Evolutionary conservation across 163 green algal genomes (phyloP).

Genomic region (Prototheca cutis): DNA sequence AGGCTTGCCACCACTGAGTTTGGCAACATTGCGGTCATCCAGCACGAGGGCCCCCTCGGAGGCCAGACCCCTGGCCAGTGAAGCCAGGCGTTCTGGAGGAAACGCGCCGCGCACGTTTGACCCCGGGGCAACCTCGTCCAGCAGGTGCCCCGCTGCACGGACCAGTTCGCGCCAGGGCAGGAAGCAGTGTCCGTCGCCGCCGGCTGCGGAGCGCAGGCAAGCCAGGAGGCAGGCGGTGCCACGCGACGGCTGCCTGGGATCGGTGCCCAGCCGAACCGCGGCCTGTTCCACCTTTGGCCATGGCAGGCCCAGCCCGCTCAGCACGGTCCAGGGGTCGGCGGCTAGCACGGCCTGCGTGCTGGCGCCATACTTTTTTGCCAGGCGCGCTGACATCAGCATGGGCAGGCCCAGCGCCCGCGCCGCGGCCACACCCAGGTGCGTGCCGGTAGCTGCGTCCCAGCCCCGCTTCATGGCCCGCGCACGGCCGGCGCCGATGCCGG

Average conservation of each 20-base stretch:
- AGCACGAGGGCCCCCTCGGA: too few relatives aligned
- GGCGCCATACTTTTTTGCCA: conserved; percentile 16
- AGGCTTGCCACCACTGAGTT: too few relatives aligned
- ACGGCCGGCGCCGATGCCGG: conserved; percentile 20
- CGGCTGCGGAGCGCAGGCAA: conserved; percentile 14
- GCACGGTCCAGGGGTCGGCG: conserved; percentile 29
- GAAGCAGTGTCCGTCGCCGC: conserved; percentile 35
- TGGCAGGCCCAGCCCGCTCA: not conserved
- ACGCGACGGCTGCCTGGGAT: conserved; percentile 20
- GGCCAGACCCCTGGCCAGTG: too few relatives aligned
- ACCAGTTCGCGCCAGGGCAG: conserved; percentile 30
- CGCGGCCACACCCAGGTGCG: conserved; percentile 13
- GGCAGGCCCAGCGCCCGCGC: conserved; percentile 18
- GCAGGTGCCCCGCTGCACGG: too few relatives aligned
- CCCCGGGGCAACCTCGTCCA: too few relatives aligned
- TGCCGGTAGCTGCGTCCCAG: conserved; percentile 30
- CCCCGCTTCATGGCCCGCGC: conserved; percentile 31
- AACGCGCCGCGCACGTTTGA: too few relatives aligned
- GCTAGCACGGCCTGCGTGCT: conserved; percentile 10
- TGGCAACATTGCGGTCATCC: too few relatives aligned
- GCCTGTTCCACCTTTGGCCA: conserved; percentile 18
- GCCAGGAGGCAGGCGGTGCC: conserved; percentile 17
- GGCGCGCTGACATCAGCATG: conserved; percentile 10
- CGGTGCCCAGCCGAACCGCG: conserved; percentile 14
- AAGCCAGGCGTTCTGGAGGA: too few relatives aligned